phyloP scores from a whole-genome alignment of 1,284 basidiomycete species.

The Baeospora myosura region DNA sequence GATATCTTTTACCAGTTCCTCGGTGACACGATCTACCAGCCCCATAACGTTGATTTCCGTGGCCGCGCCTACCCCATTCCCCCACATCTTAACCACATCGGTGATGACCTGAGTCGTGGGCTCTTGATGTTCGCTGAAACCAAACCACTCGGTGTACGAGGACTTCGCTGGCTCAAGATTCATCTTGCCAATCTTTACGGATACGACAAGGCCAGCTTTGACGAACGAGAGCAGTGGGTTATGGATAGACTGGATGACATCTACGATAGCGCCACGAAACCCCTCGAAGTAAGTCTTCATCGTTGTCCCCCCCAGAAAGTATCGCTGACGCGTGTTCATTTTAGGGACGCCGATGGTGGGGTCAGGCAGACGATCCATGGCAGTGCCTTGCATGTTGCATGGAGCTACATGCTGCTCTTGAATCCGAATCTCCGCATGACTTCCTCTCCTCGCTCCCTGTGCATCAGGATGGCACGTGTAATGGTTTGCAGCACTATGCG shows the following conservation, averaged over 20 bases:
- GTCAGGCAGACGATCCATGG: conserved; percentile 92
- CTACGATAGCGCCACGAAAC: conserved; percentile 79
- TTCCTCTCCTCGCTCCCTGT: conserved; percentile 81
- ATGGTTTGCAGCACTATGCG: conserved; percentile 98
- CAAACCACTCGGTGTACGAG: conserved; percentile 75
- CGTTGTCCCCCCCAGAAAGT: not conserved
- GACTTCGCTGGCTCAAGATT: conserved; percentile 85
- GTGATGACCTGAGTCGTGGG: conserved; percentile 90
- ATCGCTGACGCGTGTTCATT: conserved; percentile 1
- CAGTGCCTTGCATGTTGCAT: conserved; percentile 92
- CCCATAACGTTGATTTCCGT: conserved; percentile 97
- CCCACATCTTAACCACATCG: conserved; percentile 93
- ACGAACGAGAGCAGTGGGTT: conserved; percentile 81
- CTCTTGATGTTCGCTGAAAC: conserved; percentile 80
- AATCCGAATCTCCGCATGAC: conserved; percentile 64
- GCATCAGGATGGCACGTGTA: conserved; percentile 98
- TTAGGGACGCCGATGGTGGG: conserved; percentile 82
- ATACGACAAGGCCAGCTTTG: conserved; percentile 92
- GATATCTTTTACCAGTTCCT: conserved; percentile 51
- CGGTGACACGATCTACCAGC: conserved; percentile 85
- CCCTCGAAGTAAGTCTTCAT: conserved; percentile 53
- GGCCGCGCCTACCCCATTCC: conserved; percentile 97
- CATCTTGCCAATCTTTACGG: conserved; percentile 92
- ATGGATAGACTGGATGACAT: conserved; percentile 72
- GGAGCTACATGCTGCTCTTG: conserved; percentile 76